phyloP scores from a whole-genome alignment of 192 early-diverging fungal species.

The Rhizoclosmatium globosum region DNA sequence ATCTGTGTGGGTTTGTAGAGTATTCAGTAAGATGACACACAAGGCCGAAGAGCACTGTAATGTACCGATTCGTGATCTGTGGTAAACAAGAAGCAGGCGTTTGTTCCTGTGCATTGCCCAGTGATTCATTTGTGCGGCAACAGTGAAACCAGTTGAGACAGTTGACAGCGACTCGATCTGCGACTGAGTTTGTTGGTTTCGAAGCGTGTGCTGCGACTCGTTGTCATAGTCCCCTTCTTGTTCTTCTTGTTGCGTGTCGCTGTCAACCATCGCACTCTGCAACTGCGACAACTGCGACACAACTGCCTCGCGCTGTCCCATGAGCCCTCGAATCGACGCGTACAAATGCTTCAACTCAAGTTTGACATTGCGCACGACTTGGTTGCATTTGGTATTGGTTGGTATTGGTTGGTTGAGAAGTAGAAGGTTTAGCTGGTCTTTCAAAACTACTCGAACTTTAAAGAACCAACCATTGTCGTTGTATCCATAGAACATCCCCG shows the following conservation, averaged over 20 bases:
- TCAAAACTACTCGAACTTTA: too few relatives aligned
- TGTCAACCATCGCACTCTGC: not conserved
- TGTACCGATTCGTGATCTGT: constrained; percentile 66
- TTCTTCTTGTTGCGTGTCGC: not conserved
- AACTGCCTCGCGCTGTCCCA: constrained; percentile 4
- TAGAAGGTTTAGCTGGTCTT: too few relatives aligned
- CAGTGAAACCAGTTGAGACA: constrained; percentile 29
- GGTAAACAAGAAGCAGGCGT: constrained; percentile 89
- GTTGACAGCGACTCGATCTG: constrained; percentile 12
- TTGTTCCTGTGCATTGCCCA: constrained; percentile 79
- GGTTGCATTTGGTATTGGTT: too few relatives aligned
- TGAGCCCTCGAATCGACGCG: constrained; percentile 6
- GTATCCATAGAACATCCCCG: constrained; percentile 69
- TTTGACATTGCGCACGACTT: constrained; percentile 76
- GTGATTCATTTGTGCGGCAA: constrained; percentile 59
- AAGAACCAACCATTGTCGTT: constrained; percentile 66
- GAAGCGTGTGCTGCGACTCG: not conserved
- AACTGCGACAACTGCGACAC: constrained; percentile 13
- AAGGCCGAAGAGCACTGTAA: not conserved
- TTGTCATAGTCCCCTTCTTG: not conserved
- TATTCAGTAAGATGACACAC: not conserved
- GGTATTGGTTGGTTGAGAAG: too few relatives aligned
- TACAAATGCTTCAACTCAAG: constrained; percentile 71
- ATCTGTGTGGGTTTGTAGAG: constrained; percentile 23
- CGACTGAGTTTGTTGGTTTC: not conserved